These are phyloP conservation scores for Pleoardoris graminearum DNA, from an alignment of 2,329 filamentous ascomycete species.

Conservation along the genomic window DNA sequence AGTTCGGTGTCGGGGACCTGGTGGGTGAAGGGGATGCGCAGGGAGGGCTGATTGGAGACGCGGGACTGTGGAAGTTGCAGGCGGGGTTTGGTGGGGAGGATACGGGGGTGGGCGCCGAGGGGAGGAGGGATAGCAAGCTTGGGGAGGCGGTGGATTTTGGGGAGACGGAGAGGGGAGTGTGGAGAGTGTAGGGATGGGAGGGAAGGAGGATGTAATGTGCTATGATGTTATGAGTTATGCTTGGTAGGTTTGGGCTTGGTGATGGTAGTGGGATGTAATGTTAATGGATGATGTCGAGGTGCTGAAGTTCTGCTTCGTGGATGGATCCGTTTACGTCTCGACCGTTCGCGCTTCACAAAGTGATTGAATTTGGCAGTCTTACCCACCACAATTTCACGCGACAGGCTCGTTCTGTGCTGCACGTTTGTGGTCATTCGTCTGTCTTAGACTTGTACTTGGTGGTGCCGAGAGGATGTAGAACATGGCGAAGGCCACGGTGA, in stretches of 20 bases:
- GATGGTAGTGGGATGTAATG: not conserved
- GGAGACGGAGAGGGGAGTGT: not conserved
- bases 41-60: slow-evolving; percentile 15
- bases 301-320: no score
- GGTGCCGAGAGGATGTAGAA: not conserved
- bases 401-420: no score
- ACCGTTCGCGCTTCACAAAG: no score
- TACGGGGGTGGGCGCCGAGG: slow-evolving; percentile 21
- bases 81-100: slow-evolving; percentile 25
- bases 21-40: slow-evolving; percentile 15
- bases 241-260: not conserved
- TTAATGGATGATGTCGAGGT: no score
- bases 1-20: slow-evolving; percentile 11
- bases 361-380: no score
- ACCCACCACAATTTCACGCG: no score
- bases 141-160: slow-evolving; percentile 2
- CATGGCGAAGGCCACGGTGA: slow-evolving; percentile 11
- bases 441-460: no score
- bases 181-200: not conserved
- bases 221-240: slow-evolving; percentile 5
- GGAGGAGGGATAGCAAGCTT: slow-evolving; percentile 13
- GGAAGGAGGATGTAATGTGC: not conserved
- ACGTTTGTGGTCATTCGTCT: not conserved
- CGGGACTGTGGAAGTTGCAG: slow-evolving; percentile 32
- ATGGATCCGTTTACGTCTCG: no score